Percentiles rank a stretch among this genome's conserved stretches.
Conservation (phyloP, 2,329 filamentous ascomycete species). For the Ceratocystis variospora region DNA sequence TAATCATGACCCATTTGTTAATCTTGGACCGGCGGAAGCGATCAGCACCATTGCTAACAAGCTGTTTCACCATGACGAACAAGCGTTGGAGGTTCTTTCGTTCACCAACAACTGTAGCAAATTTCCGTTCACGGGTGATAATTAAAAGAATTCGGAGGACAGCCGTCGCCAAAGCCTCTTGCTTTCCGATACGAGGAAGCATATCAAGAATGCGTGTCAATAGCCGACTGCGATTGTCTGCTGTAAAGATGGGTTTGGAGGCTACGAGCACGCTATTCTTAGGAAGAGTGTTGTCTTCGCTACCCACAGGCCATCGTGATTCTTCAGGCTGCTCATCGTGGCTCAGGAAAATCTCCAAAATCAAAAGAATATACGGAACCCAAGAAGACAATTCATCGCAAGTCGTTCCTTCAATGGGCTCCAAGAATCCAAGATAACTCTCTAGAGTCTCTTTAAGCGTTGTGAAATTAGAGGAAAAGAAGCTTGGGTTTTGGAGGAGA, state of each 20-base stretch:
- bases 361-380: constrained; percentile 79
- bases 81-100: constrained; percentile 80
- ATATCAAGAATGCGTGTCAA: constrained; percentile 70
- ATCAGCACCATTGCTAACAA: constrained; percentile 64
- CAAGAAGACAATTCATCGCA: constrained; percentile 75
- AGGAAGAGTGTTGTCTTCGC: constrained; percentile 33
- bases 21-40: constrained; percentile 47
- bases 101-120: constrained; percentile 66
- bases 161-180: constrained; percentile 70
- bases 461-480: constrained; percentile 64
- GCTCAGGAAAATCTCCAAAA: constrained; percentile 79
- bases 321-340: constrained; percentile 72
- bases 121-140: constrained; percentile 61
- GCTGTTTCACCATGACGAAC: constrained; percentile 90
- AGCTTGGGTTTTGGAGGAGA: constrained; percentile 66
- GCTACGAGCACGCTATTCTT: constrained; percentile 26
- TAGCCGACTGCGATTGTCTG: constrained; percentile 48
- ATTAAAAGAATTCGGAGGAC: constrained; percentile 75
- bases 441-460: constrained; percentile 64
- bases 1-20: constrained; percentile 58
- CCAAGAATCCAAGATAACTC: constrained; percentile 66
- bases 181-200: constrained; percentile 74
- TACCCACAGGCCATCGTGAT: constrained; percentile 51
- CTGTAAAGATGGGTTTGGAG: constrained; percentile 27
- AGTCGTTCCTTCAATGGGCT: constrained; percentile 50